These are phyloP conservation scores for Limonomyces culmigenus DNA, from an alignment of 1,284 basidiomycete genomes.

Conservation along the genomic window DNA sequence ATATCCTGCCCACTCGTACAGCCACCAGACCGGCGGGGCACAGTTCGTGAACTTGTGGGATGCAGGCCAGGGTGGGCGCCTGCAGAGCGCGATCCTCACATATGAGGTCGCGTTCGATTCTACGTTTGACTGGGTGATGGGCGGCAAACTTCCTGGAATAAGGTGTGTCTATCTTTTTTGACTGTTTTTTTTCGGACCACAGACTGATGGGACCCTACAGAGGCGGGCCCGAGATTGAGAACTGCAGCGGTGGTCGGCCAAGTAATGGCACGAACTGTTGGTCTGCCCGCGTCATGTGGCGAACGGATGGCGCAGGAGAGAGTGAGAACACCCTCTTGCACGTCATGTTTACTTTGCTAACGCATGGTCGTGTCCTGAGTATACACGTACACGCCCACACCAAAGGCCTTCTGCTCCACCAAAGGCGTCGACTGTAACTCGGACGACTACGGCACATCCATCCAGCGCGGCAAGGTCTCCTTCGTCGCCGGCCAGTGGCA, in stretches of 20 bases:
- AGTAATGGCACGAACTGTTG: conserved; percentile 23
- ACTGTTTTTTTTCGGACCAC: too few relatives aligned
- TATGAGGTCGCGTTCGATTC: conserved; percentile 59
- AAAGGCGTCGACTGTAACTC: conserved; percentile 19
- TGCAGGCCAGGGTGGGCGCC: conserved; percentile 28
- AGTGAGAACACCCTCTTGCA: conserved; percentile 13
- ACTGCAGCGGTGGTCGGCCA: conserved; percentile 22
- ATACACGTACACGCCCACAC: conserved; percentile 42
- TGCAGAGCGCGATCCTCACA: conserved; percentile 45
- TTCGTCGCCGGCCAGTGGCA: conserved; percentile 35
- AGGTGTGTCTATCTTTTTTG: too few relatives aligned
- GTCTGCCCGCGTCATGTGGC: conserved; percentile 29
- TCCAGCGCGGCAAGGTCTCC: conserved; percentile 20
- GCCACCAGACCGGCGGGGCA: conserved; percentile 39
- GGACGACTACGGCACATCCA: conserved; percentile 22
- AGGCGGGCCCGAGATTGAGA: conserved; percentile 20
- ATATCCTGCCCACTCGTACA: conserved; percentile 44
- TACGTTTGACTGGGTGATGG: conserved; percentile 29
- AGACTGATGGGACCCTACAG: too few relatives aligned
- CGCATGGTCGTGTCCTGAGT: conserved; percentile 18
- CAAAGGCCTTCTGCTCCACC: conserved; percentile 19
- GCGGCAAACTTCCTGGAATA: conserved; percentile 30
- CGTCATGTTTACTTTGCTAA: conserved; percentile 3
- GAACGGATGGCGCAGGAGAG: conserved; percentile 22
- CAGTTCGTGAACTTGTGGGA: conserved; percentile 57